These are phyloP conservation scores for Somion occarium DNA, from an alignment of 1,284 basidiomycete genomes.

Conservation along the genomic window DNA sequence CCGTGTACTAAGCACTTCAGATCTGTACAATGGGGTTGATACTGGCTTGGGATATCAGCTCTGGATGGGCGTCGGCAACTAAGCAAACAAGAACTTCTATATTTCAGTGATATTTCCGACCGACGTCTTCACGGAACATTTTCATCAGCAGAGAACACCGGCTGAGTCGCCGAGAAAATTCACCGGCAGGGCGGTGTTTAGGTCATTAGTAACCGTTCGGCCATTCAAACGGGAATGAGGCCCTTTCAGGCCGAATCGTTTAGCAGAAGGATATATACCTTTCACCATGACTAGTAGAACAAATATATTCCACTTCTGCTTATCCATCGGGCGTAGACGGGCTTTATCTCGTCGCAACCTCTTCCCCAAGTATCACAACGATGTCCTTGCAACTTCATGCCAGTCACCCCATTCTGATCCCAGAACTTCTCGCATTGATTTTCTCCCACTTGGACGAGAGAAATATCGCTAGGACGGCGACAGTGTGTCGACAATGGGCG, in stretches of 20 bases:
- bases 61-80: too few relatives aligned
- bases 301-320: too few relatives aligned
- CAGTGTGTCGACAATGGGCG: constrained; percentile 25
- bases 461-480: constrained; percentile 19
- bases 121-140: too few relatives aligned
- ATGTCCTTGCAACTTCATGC: background rate
- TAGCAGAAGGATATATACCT: background rate
- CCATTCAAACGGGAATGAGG: background rate
- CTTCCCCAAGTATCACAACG: too few relatives aligned
- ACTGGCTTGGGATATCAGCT: too few relatives aligned
- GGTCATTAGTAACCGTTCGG: background rate
- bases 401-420: constrained; percentile 11
- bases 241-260: background rate
- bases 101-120: too few relatives aligned
- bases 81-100: too few relatives aligned
- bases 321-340: too few relatives aligned
- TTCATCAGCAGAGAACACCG: background rate
- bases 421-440: constrained; percentile 24
- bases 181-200: background rate
- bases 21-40: too few relatives aligned
- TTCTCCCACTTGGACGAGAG: constrained; percentile 23
- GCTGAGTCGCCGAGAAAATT: background rate
- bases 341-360: too few relatives aligned
- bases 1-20: too few relatives aligned
- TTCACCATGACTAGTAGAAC: too few relatives aligned